Evolutionary conservation across 176 grass and related monocot species (phyloP).

Genomic region (Ampelocalamus luodianensis): DNA sequence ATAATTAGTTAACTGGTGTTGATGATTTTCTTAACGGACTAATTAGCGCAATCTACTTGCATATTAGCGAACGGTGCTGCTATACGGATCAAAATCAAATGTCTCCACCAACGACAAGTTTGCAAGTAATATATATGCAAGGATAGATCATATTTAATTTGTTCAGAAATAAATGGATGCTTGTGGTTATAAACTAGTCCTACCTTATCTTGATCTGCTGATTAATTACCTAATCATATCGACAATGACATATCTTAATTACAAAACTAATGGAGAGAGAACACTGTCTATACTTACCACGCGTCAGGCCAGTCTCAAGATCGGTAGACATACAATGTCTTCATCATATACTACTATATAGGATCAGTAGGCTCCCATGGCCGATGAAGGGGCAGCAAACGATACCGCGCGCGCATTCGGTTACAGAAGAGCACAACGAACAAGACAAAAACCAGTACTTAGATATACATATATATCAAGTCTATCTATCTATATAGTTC

Average conservation of each 20-base stretch:
- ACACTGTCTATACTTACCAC: not conserved
- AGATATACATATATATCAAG: too few species aligned
- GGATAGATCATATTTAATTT: too few species aligned
- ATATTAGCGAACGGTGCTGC: not conserved
- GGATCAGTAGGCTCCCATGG: not conserved
- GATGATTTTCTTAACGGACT: conserved; percentile 32
- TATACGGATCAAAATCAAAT: not conserved
- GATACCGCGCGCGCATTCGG: not conserved
- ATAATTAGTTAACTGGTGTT: conserved; percentile 11
- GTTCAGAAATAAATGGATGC: not conserved
- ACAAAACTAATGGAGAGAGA: not conserved
- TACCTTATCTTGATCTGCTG: conserved; percentile 2
- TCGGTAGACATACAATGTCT: not conserved
- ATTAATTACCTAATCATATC: not conserved
- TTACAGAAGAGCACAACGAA: not conserved
- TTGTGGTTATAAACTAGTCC: not conserved
- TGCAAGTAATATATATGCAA: not conserved
- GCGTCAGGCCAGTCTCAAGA: not conserved
- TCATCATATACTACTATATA: not conserved
- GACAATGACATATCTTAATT: too few species aligned
- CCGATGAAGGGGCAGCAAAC: not conserved
- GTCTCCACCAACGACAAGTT: not conserved
- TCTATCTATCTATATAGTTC: too few species aligned
- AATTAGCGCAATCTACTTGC: conserved; percentile 13
- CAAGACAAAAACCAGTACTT: not conserved